Percentiles rank a stretch among this genome's conserved stretches.
Conservation (phyloP, 345 rosid genomes). For the Eucalyptus microcorys region DNA sequence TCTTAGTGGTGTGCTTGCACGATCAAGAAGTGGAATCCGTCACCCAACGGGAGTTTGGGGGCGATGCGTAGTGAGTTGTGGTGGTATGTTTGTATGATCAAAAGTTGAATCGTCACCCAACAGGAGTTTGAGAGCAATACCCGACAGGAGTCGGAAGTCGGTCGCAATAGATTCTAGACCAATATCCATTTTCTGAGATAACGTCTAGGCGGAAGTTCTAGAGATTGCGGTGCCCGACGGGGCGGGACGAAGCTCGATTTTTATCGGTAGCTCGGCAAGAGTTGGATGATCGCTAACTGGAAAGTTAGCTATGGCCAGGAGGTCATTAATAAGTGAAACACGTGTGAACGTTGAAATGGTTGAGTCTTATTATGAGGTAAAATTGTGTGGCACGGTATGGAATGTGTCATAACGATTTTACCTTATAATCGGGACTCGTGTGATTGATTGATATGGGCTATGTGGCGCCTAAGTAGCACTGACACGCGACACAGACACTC, state of each 20-base stretch:
- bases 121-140: too few relatives aligned
- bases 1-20: too few relatives aligned
- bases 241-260: rapidly evolving
- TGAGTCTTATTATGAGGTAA: rapidly evolving
- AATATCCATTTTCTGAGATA: rapidly evolving
- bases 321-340: too few relatives aligned
- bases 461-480: too few relatives aligned
- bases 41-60: too few relatives aligned
- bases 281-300: rapidly evolving
- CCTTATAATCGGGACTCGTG: rapidly evolving
- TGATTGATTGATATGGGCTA: too few relatives aligned
- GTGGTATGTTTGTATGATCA: rapidly evolving
- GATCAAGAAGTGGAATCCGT: too few relatives aligned
- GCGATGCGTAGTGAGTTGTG: rapidly evolving
- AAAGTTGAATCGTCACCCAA: too few relatives aligned
- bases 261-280: rapidly evolving
- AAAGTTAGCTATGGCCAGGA: rapidly evolving
- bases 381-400: too few relatives aligned
- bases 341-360: too few relatives aligned
- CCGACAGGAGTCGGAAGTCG: rapidly evolving
- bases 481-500: too few relatives aligned
- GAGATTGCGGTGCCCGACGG: rapidly evolving
- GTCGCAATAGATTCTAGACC: rapidly evolving
- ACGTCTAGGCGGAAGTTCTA: too few relatives aligned
- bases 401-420: rapidly evolving